These are phyloP conservation scores for Ramaria sp. DNA, from an alignment of 768 basidiomycete species.

Conservation along the genomic window DNA sequence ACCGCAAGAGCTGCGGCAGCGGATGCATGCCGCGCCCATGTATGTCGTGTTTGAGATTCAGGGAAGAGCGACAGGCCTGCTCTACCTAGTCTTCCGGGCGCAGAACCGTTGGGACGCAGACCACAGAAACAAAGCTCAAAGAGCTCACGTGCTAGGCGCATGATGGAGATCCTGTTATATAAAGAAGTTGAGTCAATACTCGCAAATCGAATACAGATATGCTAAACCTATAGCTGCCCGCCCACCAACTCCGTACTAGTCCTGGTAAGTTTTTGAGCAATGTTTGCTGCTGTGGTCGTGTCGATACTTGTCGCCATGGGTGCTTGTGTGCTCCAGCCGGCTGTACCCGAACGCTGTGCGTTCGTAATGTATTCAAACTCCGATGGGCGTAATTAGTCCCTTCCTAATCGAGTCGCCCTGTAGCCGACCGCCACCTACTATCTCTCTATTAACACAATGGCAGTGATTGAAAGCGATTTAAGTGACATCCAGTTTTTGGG, in stretches of 20 bases:
- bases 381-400: conserved; percentile 7
- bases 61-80: background rate
- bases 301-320: background rate
- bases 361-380: background rate
- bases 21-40: background rate
- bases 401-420: background rate
- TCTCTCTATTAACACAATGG: background rate
- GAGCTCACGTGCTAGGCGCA: background rate
- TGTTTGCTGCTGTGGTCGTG: background rate
- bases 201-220: background rate
- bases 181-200: background rate
- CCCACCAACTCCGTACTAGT: background rate
- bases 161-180: background rate
- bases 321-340: background rate
- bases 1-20: conserved; percentile 10
- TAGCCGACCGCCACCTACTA: background rate
- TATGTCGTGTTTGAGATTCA: background rate
- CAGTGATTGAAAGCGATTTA: background rate
- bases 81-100: background rate
- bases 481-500: conserved; percentile 5
- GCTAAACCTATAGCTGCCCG: background rate
- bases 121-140: background rate
- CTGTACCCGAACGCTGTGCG: too few relatives aligned
- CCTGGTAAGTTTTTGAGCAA: background rate
- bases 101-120: background rate